phyloP scores from a whole-genome alignment of 257 asterid species.

The Perilla frutescens region DNA sequence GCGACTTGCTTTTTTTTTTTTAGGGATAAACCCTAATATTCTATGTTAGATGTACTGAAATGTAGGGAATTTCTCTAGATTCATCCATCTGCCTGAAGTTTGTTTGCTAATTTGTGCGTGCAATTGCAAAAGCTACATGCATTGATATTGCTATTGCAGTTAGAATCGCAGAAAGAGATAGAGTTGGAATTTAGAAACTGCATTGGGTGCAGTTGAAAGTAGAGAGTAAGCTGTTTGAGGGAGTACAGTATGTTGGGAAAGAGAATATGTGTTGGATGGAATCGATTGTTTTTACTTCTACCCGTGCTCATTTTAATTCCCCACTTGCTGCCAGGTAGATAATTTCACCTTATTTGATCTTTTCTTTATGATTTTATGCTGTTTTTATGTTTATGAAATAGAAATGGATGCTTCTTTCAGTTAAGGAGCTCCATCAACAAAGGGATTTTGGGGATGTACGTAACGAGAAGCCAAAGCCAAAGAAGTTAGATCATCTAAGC shows the following conservation, averaged over 20 bases:
- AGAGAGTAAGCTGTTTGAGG: slow-evolving; percentile 14
- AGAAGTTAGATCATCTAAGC: slow-evolving; percentile 70
- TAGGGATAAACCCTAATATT: neutral
- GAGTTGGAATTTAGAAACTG: slow-evolving; percentile 20
- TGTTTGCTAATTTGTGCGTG: slow-evolving; percentile 13
- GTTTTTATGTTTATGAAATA: neutral
- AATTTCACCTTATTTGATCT: neutral
- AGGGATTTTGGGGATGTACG: slow-evolving; percentile 40
- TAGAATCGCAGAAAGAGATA: neutral
- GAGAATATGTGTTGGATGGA: slow-evolving; percentile 78
- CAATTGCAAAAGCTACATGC: neutral
- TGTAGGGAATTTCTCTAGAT: neutral
- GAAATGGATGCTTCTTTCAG: slow-evolving; percentile 48
- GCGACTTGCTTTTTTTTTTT: neutral
- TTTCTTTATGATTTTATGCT: neutral
- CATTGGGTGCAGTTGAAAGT: slow-evolving; percentile 14
- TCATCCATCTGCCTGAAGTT: neutral
- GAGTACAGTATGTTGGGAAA: slow-evolving; percentile 47
- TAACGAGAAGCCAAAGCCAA: slow-evolving; percentile 49
- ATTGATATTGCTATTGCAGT: slow-evolving; percentile 31
- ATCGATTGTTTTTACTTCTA: slow-evolving; percentile 61
- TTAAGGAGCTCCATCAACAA: slow-evolving; percentile 61
- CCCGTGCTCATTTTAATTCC: slow-evolving; percentile 59
- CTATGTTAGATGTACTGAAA: neutral
- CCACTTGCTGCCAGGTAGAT: slow-evolving; percentile 67